Conservation (phyloP, 495 filamentous ascomycete species). For the Friedmanniomyces endolithicus region DNA sequence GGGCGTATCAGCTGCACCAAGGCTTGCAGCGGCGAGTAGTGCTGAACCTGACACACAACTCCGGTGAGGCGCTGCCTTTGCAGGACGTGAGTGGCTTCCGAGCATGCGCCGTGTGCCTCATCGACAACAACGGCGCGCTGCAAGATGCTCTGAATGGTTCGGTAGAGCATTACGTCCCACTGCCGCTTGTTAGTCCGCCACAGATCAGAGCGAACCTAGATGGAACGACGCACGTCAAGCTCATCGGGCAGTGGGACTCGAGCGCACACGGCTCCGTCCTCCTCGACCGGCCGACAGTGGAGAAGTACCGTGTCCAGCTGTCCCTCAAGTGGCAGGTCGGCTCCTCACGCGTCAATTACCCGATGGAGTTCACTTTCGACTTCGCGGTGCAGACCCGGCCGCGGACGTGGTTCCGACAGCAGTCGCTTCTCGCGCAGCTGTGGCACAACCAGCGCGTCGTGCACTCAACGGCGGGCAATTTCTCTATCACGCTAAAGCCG, state of each 20-base stretch:
- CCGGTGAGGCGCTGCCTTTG: constrained; percentile 77
- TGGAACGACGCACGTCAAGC: constrained; percentile 76
- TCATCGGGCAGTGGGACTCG: constrained; percentile 91
- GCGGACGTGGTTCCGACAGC: constrained; percentile 68
- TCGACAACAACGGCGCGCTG: constrained; percentile 74
- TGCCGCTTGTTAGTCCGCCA: constrained; percentile 66
- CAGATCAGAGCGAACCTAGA: constrained; percentile 70
- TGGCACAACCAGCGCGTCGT: constrained; percentile 77
- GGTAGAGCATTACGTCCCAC: constrained; percentile 54
- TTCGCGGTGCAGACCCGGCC: constrained; percentile 71
- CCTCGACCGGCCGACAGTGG: constrained; percentile 76
- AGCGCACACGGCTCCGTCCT: constrained; percentile 80
- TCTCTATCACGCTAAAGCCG: constrained; percentile 72
- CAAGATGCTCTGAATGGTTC: constrained; percentile 53
- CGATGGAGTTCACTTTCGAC: constrained; percentile 73
- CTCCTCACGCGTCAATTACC: constrained; percentile 63
- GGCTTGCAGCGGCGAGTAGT: constrained; percentile 82
- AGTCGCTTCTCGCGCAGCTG: constrained; percentile 73
- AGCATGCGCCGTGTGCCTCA: constrained; percentile 64
- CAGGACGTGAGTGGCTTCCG: constrained; percentile 61
- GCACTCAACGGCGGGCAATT: constrained; percentile 73
- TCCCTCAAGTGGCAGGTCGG: constrained; percentile 70
- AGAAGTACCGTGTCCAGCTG: constrained; percentile 84
- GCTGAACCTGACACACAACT: constrained; percentile 77
- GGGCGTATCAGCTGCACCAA: constrained; percentile 89